Evolutionary conservation across 2,329 filamentous ascomycete genomes (phyloP).

Genomic region (Exophiala viscosa): DNA sequence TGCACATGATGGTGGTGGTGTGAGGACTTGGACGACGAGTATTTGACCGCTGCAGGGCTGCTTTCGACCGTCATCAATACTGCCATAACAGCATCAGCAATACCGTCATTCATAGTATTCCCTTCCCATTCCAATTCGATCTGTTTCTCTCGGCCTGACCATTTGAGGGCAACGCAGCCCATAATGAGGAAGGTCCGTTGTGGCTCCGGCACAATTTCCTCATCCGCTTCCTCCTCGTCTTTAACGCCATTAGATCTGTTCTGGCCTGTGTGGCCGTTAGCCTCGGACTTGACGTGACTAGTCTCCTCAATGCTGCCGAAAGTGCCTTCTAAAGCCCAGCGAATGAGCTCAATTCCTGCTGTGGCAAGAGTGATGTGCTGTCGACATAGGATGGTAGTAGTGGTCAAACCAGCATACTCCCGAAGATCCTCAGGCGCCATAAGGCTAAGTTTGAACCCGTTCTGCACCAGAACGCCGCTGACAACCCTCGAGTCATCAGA

Average conservation of each 20-base stretch:
- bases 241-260: slow-evolving; percentile 39
- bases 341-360: slow-evolving; percentile 84
- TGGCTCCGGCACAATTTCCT: slow-evolving; percentile 40
- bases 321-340: slow-evolving; percentile 89
- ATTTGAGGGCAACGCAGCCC: slow-evolving; percentile 83
- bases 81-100: slow-evolving; percentile 94
- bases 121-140: slow-evolving; percentile 96
- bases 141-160: slow-evolving; percentile 66
- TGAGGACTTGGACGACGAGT: slow-evolving; percentile 55
- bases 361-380: slow-evolving; percentile 84
- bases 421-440: slow-evolving; percentile 96
- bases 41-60: slow-evolving; percentile 86
- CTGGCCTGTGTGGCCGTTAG: slow-evolving; percentile 25
- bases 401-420: slow-evolving; percentile 95
- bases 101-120: slow-evolving; percentile 94
- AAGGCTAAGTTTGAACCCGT: slow-evolving; percentile 93
- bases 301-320: slow-evolving; percentile 75
- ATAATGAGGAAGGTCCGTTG: slow-evolving; percentile 64
- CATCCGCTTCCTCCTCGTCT: slow-evolving; percentile 42
- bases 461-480: slow-evolving; percentile 89
- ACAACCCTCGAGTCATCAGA: slow-evolving; percentile 59
- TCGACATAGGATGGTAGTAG: slow-evolving; percentile 88
- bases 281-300: slow-evolving; percentile 26
- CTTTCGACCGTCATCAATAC: slow-evolving; percentile 89
- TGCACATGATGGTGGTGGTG: slow-evolving; percentile 45